Evolutionary conservation across 768 basidiomycete genomes (phyloP), one percentile per base, ranked within the genome.

Genomic region (Phanerodontia chrysosporium): DNA sequence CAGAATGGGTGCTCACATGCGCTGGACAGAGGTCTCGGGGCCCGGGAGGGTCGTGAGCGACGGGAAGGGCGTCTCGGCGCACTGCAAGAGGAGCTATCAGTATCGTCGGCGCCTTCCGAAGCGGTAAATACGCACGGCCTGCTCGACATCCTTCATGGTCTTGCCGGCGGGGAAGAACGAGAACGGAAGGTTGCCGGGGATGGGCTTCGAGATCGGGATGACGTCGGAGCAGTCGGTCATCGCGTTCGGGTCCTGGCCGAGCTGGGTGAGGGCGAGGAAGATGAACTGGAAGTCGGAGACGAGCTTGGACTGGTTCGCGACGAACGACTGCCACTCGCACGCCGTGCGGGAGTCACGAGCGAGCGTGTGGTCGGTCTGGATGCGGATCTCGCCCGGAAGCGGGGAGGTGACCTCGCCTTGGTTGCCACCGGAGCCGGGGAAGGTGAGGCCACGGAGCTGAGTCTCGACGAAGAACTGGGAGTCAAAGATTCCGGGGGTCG

Each of bases 291-390:
- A 63, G 49, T 36, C 21, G 54, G 29, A n/a, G 39, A 46, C 42
- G 45, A 68, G 62, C 55, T 65, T 64, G 1, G 51, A 29, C 55
- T 67, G 66, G 58, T 68, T 51, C 57, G 53, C 61, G 25, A 73
- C 75, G 58, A 76, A 72, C 0, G 72, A 72, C 67, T 81, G 80
- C 79, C 80, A 81, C 49, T 66, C 66, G 70, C 80, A 81, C 16
- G 77, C 73, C 24, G 80, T 82, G 39, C 76, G 68, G 1, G 73
- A 62, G 67, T 81, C 77, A 67, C 60, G 59, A 27, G 58, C 58
- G 29, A 55, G 16, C 18, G 29, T 30, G 25, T 39, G 30, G 67
- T 80, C 78, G 29, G 78, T 79, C 63, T 75, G 72, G 30, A 81
- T 64, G 27, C 78, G 76, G 14, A 81, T 65, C 60, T 75, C 76